phyloP scores from a whole-genome alignment of 192 early-diverging fungal genomes.

The Dimargaris cristalligena region DNA sequence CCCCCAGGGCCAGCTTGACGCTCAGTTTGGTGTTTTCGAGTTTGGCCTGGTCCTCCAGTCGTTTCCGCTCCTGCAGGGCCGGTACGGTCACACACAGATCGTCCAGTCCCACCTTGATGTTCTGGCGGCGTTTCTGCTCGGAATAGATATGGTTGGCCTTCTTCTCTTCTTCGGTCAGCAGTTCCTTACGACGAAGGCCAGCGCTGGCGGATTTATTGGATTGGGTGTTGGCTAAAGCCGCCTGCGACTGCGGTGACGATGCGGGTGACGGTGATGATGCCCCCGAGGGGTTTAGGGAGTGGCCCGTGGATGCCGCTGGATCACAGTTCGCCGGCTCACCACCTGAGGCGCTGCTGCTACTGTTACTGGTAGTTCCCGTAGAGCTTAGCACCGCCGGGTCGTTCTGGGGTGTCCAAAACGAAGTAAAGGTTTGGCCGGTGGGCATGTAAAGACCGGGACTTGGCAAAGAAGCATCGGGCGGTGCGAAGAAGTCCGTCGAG shows the following conservation, averaged over 20 bases:
- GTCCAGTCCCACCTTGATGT: constrained; percentile 81
- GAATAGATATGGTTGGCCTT: constrained; percentile 90
- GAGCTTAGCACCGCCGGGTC: neutral
- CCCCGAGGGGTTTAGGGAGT: neutral
- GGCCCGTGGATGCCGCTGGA: neutral
- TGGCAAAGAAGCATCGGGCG: neutral
- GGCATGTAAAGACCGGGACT: neutral
- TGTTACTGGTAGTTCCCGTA: neutral
- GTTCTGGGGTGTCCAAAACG: neutral
- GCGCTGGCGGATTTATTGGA: neutral
- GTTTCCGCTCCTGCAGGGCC: constrained; percentile 28
- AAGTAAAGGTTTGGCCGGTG: neutral
- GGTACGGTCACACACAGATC: constrained; percentile 78
- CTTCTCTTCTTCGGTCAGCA: constrained; percentile 80
- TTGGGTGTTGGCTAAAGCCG: neutral
- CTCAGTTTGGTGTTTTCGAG: neutral
- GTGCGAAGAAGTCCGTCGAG: neutral
- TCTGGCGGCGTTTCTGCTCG: constrained; percentile 82
- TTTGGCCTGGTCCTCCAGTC: neutral
- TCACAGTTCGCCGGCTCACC: neutral
- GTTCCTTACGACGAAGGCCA: constrained; percentile 19
- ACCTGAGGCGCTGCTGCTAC: neutral
- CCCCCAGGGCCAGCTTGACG: constrained; percentile 2
- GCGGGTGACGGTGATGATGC: neutral
- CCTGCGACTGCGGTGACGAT: neutral